Evolutionary conservation across 2,329 filamentous ascomycete species (phyloP), one percentile per base, ranked within the genome.

Genomic region (Diplodia seriata): DNA sequence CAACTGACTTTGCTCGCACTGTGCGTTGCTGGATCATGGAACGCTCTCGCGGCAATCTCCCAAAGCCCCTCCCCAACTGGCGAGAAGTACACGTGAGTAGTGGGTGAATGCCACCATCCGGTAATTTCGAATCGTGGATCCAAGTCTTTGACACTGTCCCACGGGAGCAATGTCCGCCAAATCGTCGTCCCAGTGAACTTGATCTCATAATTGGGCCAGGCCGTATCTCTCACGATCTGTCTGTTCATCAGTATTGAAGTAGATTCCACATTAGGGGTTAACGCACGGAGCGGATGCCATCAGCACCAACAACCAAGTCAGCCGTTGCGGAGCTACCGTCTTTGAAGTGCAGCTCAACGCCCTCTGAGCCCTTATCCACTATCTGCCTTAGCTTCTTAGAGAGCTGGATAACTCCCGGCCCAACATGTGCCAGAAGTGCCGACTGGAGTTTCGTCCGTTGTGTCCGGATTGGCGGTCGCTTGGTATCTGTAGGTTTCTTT

Each of bases 301-400:
- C 83, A 4, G 83, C 85, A 0, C 84, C 85, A 2, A 87, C 78
- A 0, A 86, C 77, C 0, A 86, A 72, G 69, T 85, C 84, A 2
- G 79, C 79, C 18, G 68, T 69, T 2, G 67, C 67, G 14, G 78
- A 73, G 2, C 78, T 79, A 0, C 80, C 80, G 70, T 87, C 84
- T 14, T 81, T 76, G 68, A 88, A 87, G 0, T 68, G 20, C 47
- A 63, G 15, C 20, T 63, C 59, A 7, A 63, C n/a, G 4, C 81
- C 82, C 0, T 72, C 73, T 15, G 68, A 70, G 0, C 74, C 71
- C 2, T 80, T 69, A 59, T 85, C 76, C 3, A 80, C 73, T 2
- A 86, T 70, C 0, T 69, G 70, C 0, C 73, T 68, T 2, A 87
- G 76, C 62, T 80, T 82, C 64, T 84, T 85, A 1, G 77, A 78